Conservation (phyloP, 2,329 filamentous ascomycete species). For the Trichoderma sp. region DNA sequence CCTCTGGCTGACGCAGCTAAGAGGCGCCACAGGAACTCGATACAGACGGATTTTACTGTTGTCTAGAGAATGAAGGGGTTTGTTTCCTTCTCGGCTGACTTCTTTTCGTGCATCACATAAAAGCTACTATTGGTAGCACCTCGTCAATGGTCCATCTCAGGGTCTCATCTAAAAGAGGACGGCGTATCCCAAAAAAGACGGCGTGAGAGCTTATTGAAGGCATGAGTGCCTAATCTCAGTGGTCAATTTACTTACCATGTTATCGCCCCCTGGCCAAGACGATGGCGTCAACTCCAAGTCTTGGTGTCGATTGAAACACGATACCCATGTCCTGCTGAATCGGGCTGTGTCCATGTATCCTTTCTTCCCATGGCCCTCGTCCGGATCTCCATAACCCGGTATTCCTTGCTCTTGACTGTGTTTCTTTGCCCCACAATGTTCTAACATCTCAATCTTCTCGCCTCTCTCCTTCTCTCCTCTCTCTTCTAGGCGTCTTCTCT, state of each 20-base stretch:
- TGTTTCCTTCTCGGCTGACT: not conserved
- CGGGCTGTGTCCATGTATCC: not conserved
- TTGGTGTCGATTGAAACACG: constrained; percentile 18
- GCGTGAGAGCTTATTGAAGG: not conserved
- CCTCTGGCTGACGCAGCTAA: not conserved
- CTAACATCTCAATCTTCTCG: not conserved
- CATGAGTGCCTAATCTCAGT: not conserved
- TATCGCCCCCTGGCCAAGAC: constrained; percentile 7
- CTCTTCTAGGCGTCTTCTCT: constrained; percentile 1
- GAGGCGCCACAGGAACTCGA: not conserved
- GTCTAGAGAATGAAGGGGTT: not conserved
- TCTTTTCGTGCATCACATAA: not conserved
- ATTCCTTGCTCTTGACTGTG: not conserved
- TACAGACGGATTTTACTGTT: not conserved
- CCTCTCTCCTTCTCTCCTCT: not conserved
- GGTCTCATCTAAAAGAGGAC: not conserved
- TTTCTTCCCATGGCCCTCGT: not conserved
- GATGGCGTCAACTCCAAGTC: constrained; percentile 21
- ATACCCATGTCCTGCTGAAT: constrained; percentile 8
- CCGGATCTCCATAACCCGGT: constrained; percentile 21
- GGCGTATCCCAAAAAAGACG: not conserved
- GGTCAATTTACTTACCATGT: not conserved
- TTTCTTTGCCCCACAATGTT: constrained; percentile 12
- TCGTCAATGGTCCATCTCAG: not conserved
- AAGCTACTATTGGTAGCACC: not conserved